phyloP scores from a whole-genome alignment of 2,329 filamentous ascomycete genomes.

The Aspergillaceae sp. region DNA sequence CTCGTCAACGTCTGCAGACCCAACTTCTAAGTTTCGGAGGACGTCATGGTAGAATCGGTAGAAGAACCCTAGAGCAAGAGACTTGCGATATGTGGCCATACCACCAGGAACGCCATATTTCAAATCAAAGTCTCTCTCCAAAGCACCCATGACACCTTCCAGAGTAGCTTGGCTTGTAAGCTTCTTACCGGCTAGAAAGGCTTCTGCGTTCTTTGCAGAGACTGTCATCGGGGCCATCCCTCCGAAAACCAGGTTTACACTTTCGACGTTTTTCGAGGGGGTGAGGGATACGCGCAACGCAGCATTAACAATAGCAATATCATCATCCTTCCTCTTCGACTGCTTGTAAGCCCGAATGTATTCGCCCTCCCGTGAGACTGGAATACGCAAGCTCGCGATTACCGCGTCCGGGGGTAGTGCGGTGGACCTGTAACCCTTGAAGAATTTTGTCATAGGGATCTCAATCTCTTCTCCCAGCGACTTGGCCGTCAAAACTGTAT shows the following conservation, averaged over 20 bases:
- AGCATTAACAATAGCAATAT: slow-evolving; percentile 91
- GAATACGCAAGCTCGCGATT: slow-evolving; percentile 80
- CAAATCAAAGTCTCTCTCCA: slow-evolving; percentile 85
- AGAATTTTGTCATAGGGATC: slow-evolving; percentile 88
- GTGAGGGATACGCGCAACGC: slow-evolving; percentile 60
- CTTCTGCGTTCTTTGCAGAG: slow-evolving; percentile 69
- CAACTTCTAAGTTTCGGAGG: slow-evolving; percentile 62
- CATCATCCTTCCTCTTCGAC: slow-evolving; percentile 92
- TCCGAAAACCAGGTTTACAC: slow-evolving; percentile 77
- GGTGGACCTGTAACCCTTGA: slow-evolving; percentile 81
- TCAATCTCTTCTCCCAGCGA: slow-evolving; percentile 63
- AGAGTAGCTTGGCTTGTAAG: slow-evolving; percentile 74
- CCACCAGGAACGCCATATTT: slow-evolving; percentile 87
- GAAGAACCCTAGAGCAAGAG: slow-evolving; percentile 85
- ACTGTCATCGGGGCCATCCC: slow-evolving; percentile 91
- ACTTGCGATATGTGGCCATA: slow-evolving; percentile 94
- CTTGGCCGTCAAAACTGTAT: slow-evolving; percentile 87
- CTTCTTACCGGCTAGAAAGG: slow-evolving; percentile 66
- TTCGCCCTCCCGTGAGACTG: slow-evolving; percentile 70
- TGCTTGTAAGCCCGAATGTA: slow-evolving; percentile 90
- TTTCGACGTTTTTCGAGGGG: slow-evolving; percentile 60
- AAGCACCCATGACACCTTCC: slow-evolving; percentile 78
- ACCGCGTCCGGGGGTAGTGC: slow-evolving; percentile 71
- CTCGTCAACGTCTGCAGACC: slow-evolving; percentile 51
- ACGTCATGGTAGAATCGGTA: slow-evolving; percentile 92